Evolutionary conservation across 192 early-diverging fungal species (phyloP).

Genomic region (Coemansia sp.): DNA sequence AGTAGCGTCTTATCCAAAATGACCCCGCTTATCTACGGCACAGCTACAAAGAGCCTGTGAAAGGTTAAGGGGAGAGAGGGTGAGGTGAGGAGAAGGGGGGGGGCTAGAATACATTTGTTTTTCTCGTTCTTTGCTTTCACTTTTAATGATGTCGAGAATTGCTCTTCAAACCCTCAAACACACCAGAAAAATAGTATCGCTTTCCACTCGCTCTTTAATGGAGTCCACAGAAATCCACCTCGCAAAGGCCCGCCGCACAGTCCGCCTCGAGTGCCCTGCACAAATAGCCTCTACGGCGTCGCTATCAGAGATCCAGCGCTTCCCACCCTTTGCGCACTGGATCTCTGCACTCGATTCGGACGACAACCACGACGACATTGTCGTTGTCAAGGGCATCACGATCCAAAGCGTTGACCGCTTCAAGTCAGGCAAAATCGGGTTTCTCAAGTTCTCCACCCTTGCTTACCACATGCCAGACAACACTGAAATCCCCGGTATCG

Average conservation of each 20-base stretch:
- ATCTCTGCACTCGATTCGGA: constrained; percentile 22
- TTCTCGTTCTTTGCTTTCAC: neutral
- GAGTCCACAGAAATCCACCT: neutral
- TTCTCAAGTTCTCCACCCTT: constrained; percentile 73
- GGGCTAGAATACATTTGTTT: no score
- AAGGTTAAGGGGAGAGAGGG: no score
- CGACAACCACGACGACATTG: constrained; percentile 10
- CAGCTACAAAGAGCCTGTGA: constrained; percentile 18
- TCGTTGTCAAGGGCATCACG: constrained; percentile 56
- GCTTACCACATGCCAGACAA: constrained; percentile 51
- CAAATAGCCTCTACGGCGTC: neutral
- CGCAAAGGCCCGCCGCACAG: neutral
- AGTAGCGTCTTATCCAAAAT: constrained; percentile 10
- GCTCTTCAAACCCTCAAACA: neutral
- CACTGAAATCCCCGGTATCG: constrained; percentile 66
- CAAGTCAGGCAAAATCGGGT: constrained; percentile 64
- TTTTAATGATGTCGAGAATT: neutral
- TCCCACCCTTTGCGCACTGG: constrained; percentile 40
- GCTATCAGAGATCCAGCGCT: constrained; percentile 19
- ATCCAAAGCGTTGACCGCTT: constrained; percentile 81
- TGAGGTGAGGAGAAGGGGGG: no score
- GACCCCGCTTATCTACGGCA: constrained; percentile 33
- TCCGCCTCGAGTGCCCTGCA: constrained; percentile 22
- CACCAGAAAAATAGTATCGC: neutral
- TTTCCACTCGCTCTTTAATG: neutral